Evolutionary conservation across 108 stramenopile genomes (phyloP).

Genomic region (Cyclotella cryptica): DNA sequence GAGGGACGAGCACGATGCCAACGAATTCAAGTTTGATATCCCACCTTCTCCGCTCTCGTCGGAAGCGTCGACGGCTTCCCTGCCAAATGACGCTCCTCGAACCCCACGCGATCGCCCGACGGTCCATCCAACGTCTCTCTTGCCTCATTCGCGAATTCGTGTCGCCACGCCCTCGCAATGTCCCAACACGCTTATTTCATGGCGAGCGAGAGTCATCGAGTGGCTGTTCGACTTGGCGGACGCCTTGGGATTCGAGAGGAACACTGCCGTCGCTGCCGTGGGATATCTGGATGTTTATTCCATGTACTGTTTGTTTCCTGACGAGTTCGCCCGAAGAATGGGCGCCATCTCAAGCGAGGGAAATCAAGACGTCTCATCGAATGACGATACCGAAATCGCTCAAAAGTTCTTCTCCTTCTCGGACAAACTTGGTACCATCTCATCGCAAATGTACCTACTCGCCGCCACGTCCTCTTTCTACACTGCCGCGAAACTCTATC

Average conservation of each 20-base stretch:
- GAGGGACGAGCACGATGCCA: neutral
- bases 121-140: neutral
- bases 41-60: neutral
- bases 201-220: constrained; percentile 16
- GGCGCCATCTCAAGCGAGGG: neutral
- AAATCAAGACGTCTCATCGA: neutral
- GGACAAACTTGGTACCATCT: neutral
- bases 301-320: constrained; percentile 24
- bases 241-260: constrained; percentile 3
- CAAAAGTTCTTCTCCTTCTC: neutral
- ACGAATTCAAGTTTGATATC: neutral
- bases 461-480: constrained; percentile 26
- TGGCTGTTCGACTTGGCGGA: constrained; percentile 22
- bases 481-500: constrained; percentile 18
- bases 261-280: constrained; percentile 21
- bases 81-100: neutral
- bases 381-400: neutral
- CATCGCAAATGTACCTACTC: neutral
- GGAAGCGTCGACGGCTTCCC: neutral
- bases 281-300: constrained; percentile 31
- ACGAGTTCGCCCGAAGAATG: neutral
- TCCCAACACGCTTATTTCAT: constrained; percentile 22
- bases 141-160: neutral
- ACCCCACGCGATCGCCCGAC: neutral
- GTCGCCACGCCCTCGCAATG: neutral